phyloP scores from a whole-genome alignment of 164 flowering plant species.

The Annona cherimola region DNA sequence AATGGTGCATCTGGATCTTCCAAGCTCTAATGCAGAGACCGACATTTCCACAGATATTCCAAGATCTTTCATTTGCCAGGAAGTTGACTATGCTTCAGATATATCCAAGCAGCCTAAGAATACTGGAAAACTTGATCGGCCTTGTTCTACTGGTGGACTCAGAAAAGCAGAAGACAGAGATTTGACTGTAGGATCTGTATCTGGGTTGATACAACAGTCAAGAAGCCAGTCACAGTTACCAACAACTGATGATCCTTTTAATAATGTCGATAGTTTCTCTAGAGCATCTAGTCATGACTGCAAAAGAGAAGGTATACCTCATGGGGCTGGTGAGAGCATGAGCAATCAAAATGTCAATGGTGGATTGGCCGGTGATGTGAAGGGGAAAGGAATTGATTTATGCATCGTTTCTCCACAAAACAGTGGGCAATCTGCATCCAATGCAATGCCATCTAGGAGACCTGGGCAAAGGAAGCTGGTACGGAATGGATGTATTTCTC shows the following conservation, averaged over 20 bases:
- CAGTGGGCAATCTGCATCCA: conserved; percentile 5
- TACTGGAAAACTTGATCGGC: conserved; percentile 8
- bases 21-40: conserved; percentile 22
- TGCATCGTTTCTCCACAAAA: conserved; percentile 16
- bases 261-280: conserved; percentile 7
- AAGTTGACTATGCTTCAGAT: conserved; percentile 20
- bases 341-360: background rate
- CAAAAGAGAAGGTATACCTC: conserved; percentile 22
- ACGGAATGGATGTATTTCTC: conserved; percentile 85
- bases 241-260: conserved; percentile 9
- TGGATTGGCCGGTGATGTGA: background rate
- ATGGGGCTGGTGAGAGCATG: conserved; percentile 1
- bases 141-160: conserved; percentile 6
- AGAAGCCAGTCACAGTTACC: background rate
- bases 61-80: conserved; percentile 10
- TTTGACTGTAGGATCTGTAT: conserved; percentile 14
- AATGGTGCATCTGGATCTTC: conserved; percentile 5
- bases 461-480: conserved; percentile 60
- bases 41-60: conserved; percentile 11
- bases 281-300: conserved; percentile 4
- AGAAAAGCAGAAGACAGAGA: conserved; percentile 15
- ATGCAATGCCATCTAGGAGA: conserved; percentile 26
- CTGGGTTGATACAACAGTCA: background rate
- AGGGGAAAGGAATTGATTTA: conserved; percentile 18
- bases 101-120: conserved; percentile 12